Conservation (phyloP, 2,329 filamentous ascomycete genomes). For the Lizonia empirigonia region DNA sequence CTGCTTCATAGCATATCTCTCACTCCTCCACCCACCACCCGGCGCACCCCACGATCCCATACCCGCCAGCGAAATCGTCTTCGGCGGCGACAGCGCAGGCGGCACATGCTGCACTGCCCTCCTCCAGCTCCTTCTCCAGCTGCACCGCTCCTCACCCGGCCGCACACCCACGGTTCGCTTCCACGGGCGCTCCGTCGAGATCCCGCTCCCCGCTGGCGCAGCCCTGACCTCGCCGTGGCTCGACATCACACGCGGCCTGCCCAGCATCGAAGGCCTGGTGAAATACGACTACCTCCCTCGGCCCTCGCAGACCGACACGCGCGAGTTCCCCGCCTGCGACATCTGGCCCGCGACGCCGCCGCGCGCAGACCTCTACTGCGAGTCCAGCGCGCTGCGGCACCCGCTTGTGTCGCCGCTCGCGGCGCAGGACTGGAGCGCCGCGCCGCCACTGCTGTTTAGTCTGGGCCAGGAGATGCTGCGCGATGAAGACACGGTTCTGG, state of each 20-base stretch:
- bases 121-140: conserved; percentile 70
- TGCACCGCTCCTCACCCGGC: conserved; percentile 54
- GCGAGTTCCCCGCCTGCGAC: conserved; percentile 55
- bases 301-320: conserved; percentile 44
- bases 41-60: conserved; percentile 71
- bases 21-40: conserved; percentile 72
- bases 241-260: conserved; percentile 70
- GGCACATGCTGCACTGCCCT: conserved; percentile 72
- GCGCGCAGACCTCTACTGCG: conserved; percentile 56
- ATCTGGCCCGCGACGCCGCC: conserved; percentile 55
- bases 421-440: conserved; percentile 63
- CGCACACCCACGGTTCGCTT: conserved; percentile 59
- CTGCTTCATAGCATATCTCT: conserved; percentile 73
- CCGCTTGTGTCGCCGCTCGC: conserved; percentile 71
- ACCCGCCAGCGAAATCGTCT: conserved; percentile 67
- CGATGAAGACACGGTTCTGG: conserved; percentile 69
- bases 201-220: conserved; percentile 71
- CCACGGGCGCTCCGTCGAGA: conserved; percentile 62
- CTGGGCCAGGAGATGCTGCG: conserved; percentile 74
- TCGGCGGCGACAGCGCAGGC: conserved; percentile 77
- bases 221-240: conserved; percentile 71
- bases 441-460: conserved; percentile 70
- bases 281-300: conserved; percentile 69
- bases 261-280: conserved; percentile 58
- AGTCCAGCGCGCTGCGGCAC: conserved; percentile 58